Evolutionary conservation across 2,329 filamentous ascomycete species (phyloP), one percentile per base, ranked within the genome.

Genomic region (Simplicillium sp.): DNA sequence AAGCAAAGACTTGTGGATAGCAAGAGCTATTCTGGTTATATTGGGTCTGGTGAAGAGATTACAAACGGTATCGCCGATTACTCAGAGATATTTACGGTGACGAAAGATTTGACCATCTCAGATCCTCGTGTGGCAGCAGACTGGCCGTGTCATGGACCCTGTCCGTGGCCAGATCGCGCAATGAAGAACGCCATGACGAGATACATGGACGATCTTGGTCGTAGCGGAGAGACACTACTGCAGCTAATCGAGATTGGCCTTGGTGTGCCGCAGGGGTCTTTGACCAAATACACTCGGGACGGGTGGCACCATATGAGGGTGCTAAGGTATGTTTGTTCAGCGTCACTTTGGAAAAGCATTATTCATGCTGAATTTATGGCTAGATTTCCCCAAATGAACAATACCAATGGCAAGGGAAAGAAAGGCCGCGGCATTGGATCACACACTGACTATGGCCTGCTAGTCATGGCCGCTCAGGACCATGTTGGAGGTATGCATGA

Each of bases 271-370:
- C 45, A 54, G 4, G 62, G 65, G 3, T 60, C 64, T 15, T 48
- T 73, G 16, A 66, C 58, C 5, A 50, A 55, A 13, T 59, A 65
- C 32, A 70, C 66, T 1, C 46, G 60, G 7, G 70, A 73, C 41
- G 70, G 70, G 0, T 73, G 70, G 68, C 68, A 73, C 43, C 68
- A 73, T 45, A 63, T 70, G 57, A 59, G 69, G 6, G 56, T 70
- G 14, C 56, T 73, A 2, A 59, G 69, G 66, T 65, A 47, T 46
- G 57, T 41, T 9, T 6, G 6, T 9, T 25, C 20, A 25, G 9
- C 9, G 20, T 25, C 6, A 6, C 20, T 6, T 25, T 5, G 18
- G 7, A 6, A 7, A 28, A 8, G 28, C 38, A 35, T 4, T 34
- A 40, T 17, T 33, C 8, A 25, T 9, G 46, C 28, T 14, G 12